Percentiles rank a stretch among this genome's conserved stretches.
Conservation (phyloP, 495 filamentous ascomycete species). For the Extremus antarcticus region DNA sequence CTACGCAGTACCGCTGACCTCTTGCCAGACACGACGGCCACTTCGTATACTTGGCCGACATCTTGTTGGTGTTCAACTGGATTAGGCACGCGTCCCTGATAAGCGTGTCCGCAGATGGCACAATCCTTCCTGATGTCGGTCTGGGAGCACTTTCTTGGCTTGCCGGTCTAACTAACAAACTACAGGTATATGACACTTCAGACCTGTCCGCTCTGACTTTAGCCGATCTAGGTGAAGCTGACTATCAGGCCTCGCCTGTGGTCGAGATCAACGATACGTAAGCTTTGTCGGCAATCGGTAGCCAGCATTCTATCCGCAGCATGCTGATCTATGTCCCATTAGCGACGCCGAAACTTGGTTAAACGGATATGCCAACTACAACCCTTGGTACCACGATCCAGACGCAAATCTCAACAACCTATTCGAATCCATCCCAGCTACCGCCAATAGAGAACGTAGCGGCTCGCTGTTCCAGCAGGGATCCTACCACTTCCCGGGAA, state of each 20-base stretch:
- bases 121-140: constrained; percentile 31
- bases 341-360: constrained; percentile 13
- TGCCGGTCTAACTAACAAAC: constrained; percentile 1
- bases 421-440: constrained; percentile 15
- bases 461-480: background rate
- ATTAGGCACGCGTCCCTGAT: constrained; percentile 22
- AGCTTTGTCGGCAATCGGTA: background rate
- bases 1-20: too few species aligned
- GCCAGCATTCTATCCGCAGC: too few species aligned
- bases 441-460: background rate
- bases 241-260: constrained; percentile 19
- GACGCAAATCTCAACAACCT: constrained; percentile 31
- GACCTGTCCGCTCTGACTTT: background rate
- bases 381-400: constrained; percentile 27
- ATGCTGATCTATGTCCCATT: background rate
- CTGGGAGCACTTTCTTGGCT: constrained; percentile 21
- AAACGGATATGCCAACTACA: background rate
- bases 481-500: background rate
- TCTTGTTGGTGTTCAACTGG: constrained; percentile 31
- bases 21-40: too few species aligned
- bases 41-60: constrained; percentile 34
- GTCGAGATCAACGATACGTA: constrained; percentile 29
- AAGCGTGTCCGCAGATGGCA: constrained; percentile 32
- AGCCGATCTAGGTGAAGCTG: background rate
- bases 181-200: background rate